Evolutionary conservation across 805 yeast species (phyloP).

Genomic region (Candida hungchunana): DNA sequence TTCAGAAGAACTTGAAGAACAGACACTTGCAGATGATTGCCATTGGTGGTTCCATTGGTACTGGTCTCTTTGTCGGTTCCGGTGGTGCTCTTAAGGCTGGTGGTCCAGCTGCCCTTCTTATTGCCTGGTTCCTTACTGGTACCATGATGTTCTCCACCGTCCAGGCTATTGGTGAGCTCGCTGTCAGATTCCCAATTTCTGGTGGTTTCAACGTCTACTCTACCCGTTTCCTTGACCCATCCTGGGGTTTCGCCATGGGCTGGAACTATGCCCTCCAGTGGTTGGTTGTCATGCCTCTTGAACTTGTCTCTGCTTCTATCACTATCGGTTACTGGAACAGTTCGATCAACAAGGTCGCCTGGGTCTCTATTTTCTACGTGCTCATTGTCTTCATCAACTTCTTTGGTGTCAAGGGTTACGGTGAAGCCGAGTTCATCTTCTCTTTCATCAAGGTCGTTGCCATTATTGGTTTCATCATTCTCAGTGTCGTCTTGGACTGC

Average conservation of each 20-base stretch:
- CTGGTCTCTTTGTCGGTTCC: conserved; percentile 72
- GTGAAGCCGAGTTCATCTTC: conserved; percentile 51
- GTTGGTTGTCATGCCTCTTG: conserved; percentile 46
- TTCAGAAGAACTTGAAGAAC: conserved; percentile 34
- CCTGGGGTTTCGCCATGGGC: conserved; percentile 60
- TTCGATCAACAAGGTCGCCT: conserved; percentile 40
- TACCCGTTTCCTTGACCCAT: conserved; percentile 51
- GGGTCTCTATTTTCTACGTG: conserved; percentile 46
- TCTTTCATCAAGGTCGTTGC: conserved; percentile 67
- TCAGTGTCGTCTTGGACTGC: conserved; percentile 73
- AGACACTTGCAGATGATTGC: conserved; percentile 59
- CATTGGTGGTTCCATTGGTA: conserved; percentile 79
- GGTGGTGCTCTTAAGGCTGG: conserved; percentile 57
- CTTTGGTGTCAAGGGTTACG: conserved; percentile 51
- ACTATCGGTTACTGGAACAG: conserved; percentile 47
- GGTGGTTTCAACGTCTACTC: conserved; percentile 61
- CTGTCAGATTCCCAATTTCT: conserved; percentile 63
- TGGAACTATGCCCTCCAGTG: conserved; percentile 53
- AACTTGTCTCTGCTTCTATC: conserved; percentile 58
- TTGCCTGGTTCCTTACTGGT: conserved; percentile 48
- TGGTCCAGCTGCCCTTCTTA: conserved; percentile 47
- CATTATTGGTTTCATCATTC: conserved; percentile 61
- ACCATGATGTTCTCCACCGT: conserved; percentile 51
- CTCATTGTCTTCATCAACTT: conserved; percentile 43
- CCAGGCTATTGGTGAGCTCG: conserved; percentile 53